Conservation (phyloP, 1,139 yeast species). For the Saccharomyces hybrid region DNA sequence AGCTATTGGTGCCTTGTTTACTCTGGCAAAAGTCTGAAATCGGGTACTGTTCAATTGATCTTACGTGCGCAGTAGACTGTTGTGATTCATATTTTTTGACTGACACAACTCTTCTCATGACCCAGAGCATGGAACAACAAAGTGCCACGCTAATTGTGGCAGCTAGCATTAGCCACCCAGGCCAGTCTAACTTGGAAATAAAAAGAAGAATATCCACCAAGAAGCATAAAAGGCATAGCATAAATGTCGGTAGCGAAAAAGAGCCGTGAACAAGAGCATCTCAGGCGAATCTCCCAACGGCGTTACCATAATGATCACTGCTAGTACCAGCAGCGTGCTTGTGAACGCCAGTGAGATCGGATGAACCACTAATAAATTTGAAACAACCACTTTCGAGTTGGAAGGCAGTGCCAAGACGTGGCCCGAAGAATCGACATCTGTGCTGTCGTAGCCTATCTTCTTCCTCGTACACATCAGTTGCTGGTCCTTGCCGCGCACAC, state of each 20-base stretch:
- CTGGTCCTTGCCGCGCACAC: conserved; percentile 44
- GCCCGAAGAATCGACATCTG: conserved; percentile 23
- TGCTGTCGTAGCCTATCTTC: conserved; percentile 25
- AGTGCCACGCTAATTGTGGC: conserved; percentile 43
- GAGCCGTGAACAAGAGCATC: conserved; percentile 28
- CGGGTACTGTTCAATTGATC: conserved; percentile 13
- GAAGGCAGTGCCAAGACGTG: conserved; percentile 42
- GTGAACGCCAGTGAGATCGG: conserved; percentile 72
- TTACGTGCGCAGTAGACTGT: conserved; percentile 7
- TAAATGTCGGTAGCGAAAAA: conserved; percentile 40
- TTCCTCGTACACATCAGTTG: conserved; percentile 40
- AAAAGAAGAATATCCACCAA: conserved; percentile 50
- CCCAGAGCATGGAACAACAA: conserved; percentile 22
- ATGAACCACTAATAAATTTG: conserved; percentile 69
- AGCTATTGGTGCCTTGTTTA: not conserved
- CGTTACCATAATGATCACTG: conserved; percentile 34
- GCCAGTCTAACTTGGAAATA: conserved; percentile 55
- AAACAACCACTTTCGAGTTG: conserved; percentile 56
- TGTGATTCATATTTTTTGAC: conserved; percentile 35
- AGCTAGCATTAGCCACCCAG: conserved; percentile 60
- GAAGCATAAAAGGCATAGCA: conserved; percentile 45
- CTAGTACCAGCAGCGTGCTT: conserved; percentile 35
- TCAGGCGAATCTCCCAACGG: conserved; percentile 31
- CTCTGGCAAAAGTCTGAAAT: conserved; percentile 5
- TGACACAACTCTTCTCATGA: conserved; percentile 44